Evolutionary conservation across 768 basidiomycete species (phyloP), one percentile per base, ranked within the genome.

Genomic region (Udeniomyces megalosporus): DNA sequence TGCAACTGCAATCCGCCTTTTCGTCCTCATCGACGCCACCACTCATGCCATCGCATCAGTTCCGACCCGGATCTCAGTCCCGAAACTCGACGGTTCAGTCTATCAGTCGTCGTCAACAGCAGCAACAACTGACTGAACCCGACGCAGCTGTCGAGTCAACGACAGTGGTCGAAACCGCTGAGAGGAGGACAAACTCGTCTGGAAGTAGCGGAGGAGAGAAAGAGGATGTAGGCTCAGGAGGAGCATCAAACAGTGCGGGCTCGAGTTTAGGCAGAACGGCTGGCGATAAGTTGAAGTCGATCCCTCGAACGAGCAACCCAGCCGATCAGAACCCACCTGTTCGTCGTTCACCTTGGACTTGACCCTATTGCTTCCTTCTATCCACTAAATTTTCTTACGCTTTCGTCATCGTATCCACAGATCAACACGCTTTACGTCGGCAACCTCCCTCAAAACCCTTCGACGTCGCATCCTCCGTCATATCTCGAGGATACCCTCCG

Each of bases 351-450:
- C n/a, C n/a, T n/a, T n/a, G n/a, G n/a, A n/a, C n/a, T n/a, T n/a
- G n/a, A n/a, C n/a, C n/a, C n/a, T n/a, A n/a, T n/a, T n/a, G n/a
- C n/a, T n/a, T n/a, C n/a, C n/a, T n/a, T n/a, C n/a, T n/a, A n/a
- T n/a, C n/a, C n/a, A n/a, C n/a, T n/a, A n/a, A n/a, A 42, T 42
- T 42, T 42, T 15, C 35, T n/a, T 22, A 50, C 20, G 24, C 66
- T 56, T 32, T 60, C 61, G 45, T 46, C 42, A 12, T 10, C 32
- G 26, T 46, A 11, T 31, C n/a, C n/a, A n/a, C 66, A 85, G 81
- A 96, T 96, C 74, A 96, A 95, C 70, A 99, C 95, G 0, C 78
- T 99, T n/a, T 97, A 97, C 70, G 91, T 99, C n/a, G 95, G 95
- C 49, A 96, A 96, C 69, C 75, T 99, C 62, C 95, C 93, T 2